Evolutionary conservation across 768 basidiomycete genomes (phyloP), one percentile per base, ranked within the genome.

Genomic region (Pisolithus microcarpus): DNA sequence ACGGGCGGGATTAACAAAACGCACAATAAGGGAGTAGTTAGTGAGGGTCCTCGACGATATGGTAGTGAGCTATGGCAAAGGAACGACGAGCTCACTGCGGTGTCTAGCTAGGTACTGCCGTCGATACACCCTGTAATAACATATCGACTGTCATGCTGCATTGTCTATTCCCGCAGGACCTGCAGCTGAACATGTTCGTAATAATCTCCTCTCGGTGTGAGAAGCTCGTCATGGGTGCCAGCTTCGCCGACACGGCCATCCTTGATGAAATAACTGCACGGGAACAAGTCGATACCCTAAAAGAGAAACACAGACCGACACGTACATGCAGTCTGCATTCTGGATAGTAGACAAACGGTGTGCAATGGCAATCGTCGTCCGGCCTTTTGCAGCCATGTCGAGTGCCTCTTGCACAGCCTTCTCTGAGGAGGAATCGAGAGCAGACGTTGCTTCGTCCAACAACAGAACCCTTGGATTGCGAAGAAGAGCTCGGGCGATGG

Each of bases 331-430:
- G 65, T 94, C 83, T 11, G 91, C 91, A 59, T 91, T 89, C 67
- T 95, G 91, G 56, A 96, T 94, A 2, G 90, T 92, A 16, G 87
- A 89, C 52, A 99, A 70, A 50, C 96, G 80, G 70, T 98, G 96
- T 2, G 95, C 95, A 54, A 99, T 95, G 13, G 94, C 88, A 52
- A 94, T 86, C 8, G 93, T 96, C 7, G 94, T 95, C 51, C 95
- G 80, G 38, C 93, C 94, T 70, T 82, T 87, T 2, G 92, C 84
- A 5, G 94, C 96, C 61, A 82, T 78, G 67, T 98, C 96, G 30
- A 98, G 77, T 3, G 96, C 96, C 5, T 80, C 85, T 61, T 98
- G 95, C 9, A 99, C 96, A 46, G 98, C 85, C 67, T 89, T 91
- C 69, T 96, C 94, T 19, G 87, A 91, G 59, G 84, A 84, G 8